phyloP scores from a whole-genome alignment of 1,284 basidiomycete species.

The Coriolopsis trogii region DNA sequence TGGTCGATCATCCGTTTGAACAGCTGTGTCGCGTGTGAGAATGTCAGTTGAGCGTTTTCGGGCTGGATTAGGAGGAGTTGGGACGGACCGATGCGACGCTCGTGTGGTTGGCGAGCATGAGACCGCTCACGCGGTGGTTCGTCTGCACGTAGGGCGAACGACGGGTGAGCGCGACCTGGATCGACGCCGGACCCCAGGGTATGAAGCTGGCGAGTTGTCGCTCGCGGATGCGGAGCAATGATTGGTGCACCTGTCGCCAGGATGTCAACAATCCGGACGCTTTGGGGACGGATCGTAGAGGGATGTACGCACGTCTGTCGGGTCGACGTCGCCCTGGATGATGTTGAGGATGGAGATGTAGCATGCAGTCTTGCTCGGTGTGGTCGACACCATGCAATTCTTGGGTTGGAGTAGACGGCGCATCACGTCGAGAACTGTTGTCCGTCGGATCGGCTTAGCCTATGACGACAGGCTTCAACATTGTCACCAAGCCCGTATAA shows the following conservation, averaged over 20 bases:
- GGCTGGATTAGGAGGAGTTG: background rate
- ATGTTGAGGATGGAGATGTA: conserved; percentile 99
- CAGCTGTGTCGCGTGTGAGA: conserved; percentile 52
- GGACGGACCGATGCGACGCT: conserved; percentile 88
- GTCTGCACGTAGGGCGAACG: conserved; percentile 88
- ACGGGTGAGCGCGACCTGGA: conserved; percentile 95
- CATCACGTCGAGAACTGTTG: conserved; percentile 98
- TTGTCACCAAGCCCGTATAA: background rate
- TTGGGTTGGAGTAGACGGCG: conserved; percentile 96
- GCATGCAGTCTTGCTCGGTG: conserved; percentile 87
- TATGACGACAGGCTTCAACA: conserved; percentile 20
- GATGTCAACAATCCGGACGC: too few relatives aligned
- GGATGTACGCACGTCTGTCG: conserved; percentile 82
- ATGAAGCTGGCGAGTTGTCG: conserved; percentile 97
- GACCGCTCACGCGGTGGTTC: conserved; percentile 91
- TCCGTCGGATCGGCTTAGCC: conserved; percentile 74
- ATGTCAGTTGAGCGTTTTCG: too few relatives aligned
- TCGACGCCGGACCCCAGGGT: conserved; percentile 98
- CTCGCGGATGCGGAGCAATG: conserved; percentile 93
- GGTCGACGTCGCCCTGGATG: conserved; percentile 98
- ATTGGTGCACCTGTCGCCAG: conserved; percentile 87
- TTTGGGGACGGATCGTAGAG: too few relatives aligned
- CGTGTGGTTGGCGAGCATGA: conserved; percentile 99
- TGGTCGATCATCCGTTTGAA: conserved; percentile 98
- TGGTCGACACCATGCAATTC: conserved; percentile 98